Conservation (phyloP, 768 basidiomycete species). For the Serendipita sp. region DNA sequence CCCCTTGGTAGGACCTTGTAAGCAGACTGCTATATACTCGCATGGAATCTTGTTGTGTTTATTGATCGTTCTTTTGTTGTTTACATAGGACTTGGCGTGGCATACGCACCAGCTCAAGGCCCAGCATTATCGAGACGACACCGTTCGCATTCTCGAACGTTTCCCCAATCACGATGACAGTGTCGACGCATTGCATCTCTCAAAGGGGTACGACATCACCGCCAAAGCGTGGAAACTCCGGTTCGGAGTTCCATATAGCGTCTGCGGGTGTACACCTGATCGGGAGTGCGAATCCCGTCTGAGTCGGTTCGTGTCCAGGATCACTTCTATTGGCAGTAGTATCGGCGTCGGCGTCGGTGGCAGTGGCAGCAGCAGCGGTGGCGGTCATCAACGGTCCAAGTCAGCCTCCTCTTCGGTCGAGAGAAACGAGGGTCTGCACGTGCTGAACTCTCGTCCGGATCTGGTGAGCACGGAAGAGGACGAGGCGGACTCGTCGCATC, state of each 20-base stretch:
- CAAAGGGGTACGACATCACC: not conserved
- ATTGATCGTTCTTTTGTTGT: too few species aligned
- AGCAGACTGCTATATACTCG: not conserved
- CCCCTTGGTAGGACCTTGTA: not conserved
- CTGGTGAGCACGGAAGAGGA: not conserved
- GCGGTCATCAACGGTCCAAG: not conserved
- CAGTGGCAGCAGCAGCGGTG: too few species aligned
- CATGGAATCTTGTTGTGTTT: not conserved
- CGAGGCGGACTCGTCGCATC: conserved; percentile 9
- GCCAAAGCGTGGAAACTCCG: not conserved
- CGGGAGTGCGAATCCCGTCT: not conserved
- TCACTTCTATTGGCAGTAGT: too few species aligned
- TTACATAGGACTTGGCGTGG: conserved; percentile 14
- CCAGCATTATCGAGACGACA: conserved; percentile 6
- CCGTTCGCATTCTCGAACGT: not conserved
- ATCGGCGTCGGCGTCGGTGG: too few species aligned
- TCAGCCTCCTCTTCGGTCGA: too few species aligned
- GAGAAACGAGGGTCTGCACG: not conserved
- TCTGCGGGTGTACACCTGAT: conserved; percentile 17
- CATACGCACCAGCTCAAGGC: conserved; percentile 14
- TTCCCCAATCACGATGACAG: conserved; percentile 12
- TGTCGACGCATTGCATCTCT: not conserved
- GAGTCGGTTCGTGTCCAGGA: not conserved
- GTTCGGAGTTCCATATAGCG: conserved; percentile 7
- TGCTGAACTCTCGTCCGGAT: conserved; percentile 6